Conservation (phyloP, 306 rosid species). For the Cotoneaster glaucophyllus region DNA sequence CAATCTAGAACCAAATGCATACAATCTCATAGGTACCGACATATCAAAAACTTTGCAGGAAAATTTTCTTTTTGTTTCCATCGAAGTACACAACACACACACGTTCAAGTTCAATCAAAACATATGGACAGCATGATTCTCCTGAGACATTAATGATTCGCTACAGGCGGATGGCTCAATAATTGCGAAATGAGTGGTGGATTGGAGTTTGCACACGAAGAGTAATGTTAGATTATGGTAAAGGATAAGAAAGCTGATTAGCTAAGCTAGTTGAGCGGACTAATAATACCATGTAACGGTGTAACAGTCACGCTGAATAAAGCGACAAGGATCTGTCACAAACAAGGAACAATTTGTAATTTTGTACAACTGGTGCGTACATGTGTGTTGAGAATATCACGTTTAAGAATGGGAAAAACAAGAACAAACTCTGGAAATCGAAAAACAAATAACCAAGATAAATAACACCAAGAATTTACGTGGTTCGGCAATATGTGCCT, state of each 20-base stretch:
- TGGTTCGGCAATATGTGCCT: no score
- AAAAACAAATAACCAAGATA: no score
- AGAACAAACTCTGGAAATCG: no score
- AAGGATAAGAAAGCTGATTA: background rate
- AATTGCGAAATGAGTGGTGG: conserved; percentile 43
- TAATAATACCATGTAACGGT: no score
- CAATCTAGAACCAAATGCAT: conserved; percentile 15
- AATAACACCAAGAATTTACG: no score
- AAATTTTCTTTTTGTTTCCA: conserved; percentile 22
- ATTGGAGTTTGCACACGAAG: conserved; percentile 6
- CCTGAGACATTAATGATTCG: conserved; percentile 19
- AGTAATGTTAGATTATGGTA: conserved; percentile 13
- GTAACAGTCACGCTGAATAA: background rate
- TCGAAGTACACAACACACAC: background rate
- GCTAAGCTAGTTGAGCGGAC: conserved; percentile 15
- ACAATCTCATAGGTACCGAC: conserved; percentile 33
- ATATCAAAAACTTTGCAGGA: conserved; percentile 24
- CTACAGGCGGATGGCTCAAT: conserved; percentile 20
- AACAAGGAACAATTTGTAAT: conserved; percentile 24
- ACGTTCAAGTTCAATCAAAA: conserved; percentile 15
- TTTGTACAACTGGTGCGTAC: conserved; percentile 24
- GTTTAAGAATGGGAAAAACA: no score
- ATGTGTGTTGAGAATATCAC: no score
- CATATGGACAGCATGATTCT: conserved; percentile 29
- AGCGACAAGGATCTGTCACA: conserved; percentile 25